Conservation (phyloP, 192 early-diverging fungal species). For the Chytriomyces sp. region DNA sequence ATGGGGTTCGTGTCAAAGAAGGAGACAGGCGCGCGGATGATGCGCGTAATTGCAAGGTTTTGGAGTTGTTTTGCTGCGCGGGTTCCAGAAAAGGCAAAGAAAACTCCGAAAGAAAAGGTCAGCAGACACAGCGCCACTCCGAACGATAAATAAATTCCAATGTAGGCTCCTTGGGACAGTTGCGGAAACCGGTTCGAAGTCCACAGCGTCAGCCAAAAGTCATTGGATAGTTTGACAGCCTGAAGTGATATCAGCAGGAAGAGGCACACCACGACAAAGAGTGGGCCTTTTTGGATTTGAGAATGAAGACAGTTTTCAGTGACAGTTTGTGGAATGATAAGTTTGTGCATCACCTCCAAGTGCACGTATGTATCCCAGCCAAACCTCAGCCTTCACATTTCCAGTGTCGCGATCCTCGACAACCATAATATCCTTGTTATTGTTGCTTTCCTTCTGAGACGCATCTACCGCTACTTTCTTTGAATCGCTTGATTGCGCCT, state of each 20-base stretch:
- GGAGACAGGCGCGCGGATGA: conserved; percentile 69
- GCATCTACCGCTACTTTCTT: not conserved
- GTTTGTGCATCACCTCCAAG: not conserved
- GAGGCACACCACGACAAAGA: conserved; percentile 47
- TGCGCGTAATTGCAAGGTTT: conserved; percentile 59
- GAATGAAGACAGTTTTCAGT: too few species aligned
- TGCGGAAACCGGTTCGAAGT: not conserved
- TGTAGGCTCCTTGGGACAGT: conserved; percentile 24
- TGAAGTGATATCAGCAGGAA: conserved; percentile 58
- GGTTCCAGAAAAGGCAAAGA: conserved; percentile 55
- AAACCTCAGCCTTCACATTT: conserved; percentile 69
- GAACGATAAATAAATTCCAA: conserved; percentile 30
- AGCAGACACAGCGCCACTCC: conserved; percentile 10
- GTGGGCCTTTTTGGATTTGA: conserved; percentile 36
- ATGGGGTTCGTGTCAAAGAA: conserved; percentile 64
- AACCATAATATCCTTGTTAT: conserved; percentile 62
- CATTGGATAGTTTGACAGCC: conserved; percentile 57
- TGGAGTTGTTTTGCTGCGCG: conserved; percentile 67
- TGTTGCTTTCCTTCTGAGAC: not conserved
- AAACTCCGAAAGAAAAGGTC: conserved; percentile 40
- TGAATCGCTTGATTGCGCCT: not conserved
- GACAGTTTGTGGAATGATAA: too few species aligned
- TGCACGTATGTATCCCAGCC: conserved; percentile 65
- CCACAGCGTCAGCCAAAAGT: conserved; percentile 45
- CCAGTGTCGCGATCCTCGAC: conserved; percentile 80